phyloP scores from a whole-genome alignment of 805 yeast species.

The Candida cerambycidarum region DNA sequence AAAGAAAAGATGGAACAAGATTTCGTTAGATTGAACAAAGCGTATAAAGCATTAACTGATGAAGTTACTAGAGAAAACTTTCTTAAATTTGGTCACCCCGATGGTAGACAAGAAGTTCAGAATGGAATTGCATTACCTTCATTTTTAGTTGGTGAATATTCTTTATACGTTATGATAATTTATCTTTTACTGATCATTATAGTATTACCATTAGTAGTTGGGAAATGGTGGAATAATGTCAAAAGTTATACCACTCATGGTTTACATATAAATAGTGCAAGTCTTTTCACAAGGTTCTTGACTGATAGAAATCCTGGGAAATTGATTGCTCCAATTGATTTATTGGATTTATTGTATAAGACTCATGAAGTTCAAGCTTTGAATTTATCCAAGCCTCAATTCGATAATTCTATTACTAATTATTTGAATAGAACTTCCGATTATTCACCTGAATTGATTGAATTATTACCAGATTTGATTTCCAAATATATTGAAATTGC shows the following conservation, averaged over 20 bases:
- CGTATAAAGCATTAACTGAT: constrained; percentile 93
- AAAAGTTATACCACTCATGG: constrained; percentile 81
- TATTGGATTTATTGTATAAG: constrained; percentile 59
- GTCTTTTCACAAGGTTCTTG: constrained; percentile 65
- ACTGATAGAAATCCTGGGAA: constrained; percentile 75
- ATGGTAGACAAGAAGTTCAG: constrained; percentile 86
- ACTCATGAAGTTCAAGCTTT: constrained; percentile 65
- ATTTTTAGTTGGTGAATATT: constrained; percentile 76
- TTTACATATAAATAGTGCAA: constrained; percentile 81
- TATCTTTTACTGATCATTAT: constrained; percentile 76
- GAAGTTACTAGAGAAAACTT: constrained; percentile 80
- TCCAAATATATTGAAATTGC: constrained; percentile 80
- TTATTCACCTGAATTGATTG: constrained; percentile 45
- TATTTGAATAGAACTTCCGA: constrained; percentile 54
- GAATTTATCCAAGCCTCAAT: constrained; percentile 29
- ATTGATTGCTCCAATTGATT: constrained; percentile 54
- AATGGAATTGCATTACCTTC: constrained; percentile 97
- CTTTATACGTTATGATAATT: constrained; percentile 57
- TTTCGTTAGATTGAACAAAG: constrained; percentile 81
- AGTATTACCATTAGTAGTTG: constrained; percentile 76
- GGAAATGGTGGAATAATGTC: constrained; percentile 87
- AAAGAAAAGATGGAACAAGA: constrained; percentile 64
- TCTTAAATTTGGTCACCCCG: constrained; percentile 92
- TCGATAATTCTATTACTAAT: constrained; percentile 51
- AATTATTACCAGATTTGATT: constrained; percentile 64